Evolutionary conservation across 176 grass and related monocot species (phyloP).

Genomic region (Aegilops umbellulata): DNA sequence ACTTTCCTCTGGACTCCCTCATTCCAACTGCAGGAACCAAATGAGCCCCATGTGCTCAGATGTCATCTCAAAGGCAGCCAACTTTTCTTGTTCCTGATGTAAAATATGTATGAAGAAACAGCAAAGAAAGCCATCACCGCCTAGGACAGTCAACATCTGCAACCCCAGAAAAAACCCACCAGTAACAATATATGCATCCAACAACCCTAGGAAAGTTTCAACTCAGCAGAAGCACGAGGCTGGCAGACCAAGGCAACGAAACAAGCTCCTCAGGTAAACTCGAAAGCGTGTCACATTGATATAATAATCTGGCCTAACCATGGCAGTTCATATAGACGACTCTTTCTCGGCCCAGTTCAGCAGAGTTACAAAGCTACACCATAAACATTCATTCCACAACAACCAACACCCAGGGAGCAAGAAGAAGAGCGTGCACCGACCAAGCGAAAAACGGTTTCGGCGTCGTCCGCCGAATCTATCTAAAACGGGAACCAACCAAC

Average conservation of each 20-base stretch:
- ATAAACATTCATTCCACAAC: slow-evolving; percentile 21
- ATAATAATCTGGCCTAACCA: slow-evolving; percentile 3
- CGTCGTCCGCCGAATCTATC: slow-evolving; percentile 24
- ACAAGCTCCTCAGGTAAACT: no score
- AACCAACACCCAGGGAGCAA: background rate
- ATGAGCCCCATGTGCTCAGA: no score
- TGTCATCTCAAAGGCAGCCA: no score
- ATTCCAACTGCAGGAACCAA: no score
- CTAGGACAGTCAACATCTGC: background rate
- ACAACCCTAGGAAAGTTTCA: background rate
- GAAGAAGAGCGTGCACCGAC: background rate
- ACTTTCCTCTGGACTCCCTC: no score
- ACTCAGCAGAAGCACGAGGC: background rate
- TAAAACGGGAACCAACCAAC: slow-evolving; percentile 16
- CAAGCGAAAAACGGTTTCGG: slow-evolving; percentile 8
- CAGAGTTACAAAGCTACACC: slow-evolving; percentile 18
- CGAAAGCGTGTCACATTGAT: background rate
- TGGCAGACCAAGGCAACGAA: background rate
- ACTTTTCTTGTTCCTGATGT: background rate
- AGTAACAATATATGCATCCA: background rate
- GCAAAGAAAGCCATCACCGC: background rate
- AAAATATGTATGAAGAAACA: background rate
- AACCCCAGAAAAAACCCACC: background rate
- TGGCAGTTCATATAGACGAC: background rate
- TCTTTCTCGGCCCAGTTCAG: slow-evolving; percentile 6